Evolutionary conservation across 495 filamentous ascomycete genomes (phyloP), one percentile per base, ranked within the genome.

Genomic region (Aspergillus bertholletiae): DNA sequence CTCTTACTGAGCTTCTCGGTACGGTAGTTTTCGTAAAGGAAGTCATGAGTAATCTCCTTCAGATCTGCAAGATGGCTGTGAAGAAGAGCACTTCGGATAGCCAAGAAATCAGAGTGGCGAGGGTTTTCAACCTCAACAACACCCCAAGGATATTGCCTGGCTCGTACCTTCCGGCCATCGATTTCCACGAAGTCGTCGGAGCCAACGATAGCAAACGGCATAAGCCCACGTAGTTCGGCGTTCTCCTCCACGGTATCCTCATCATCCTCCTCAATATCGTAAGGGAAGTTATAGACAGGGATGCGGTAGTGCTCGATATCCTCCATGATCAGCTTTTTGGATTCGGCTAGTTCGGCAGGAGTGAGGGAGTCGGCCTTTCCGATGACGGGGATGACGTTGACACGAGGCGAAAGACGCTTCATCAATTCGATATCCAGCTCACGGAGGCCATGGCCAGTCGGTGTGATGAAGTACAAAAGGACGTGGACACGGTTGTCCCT

Each of bases 1-100:
- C 92, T 96, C 88, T 97, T 98, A 82, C 89, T 95, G 58, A 98
- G 86, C 77, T 97, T 97, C 88, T 98, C 95, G 65, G 94, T 98
- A 88, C 94, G 90, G 82, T 98, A 98, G 78, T 98, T 98, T 70
- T 98, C 94, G 71, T 98, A 98, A 30, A 98, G 83, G 88, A 98
- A 98, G 68, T 97, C 94, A 71, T 98, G 95, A 30, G 94, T 98
- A 67, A 98, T 98, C 67, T 98, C 94, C 84, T 98, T 98, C 57
- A 98, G 77, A 70, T 98, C 94, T 24, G 93, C 94, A 54, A 98
- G 80, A 80, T 98, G 94, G 75, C 89, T 94, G 80, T 98, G 95
- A 46, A 98, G 81, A 32, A 98, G 84, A 49, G 94, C 94, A 46
- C 92, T 96, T 70, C 95, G 87, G 67, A 98, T 96, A 56, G 94